phyloP scores from a whole-genome alignment of 257 asterid species.

The Capsicum chinense region DNA sequence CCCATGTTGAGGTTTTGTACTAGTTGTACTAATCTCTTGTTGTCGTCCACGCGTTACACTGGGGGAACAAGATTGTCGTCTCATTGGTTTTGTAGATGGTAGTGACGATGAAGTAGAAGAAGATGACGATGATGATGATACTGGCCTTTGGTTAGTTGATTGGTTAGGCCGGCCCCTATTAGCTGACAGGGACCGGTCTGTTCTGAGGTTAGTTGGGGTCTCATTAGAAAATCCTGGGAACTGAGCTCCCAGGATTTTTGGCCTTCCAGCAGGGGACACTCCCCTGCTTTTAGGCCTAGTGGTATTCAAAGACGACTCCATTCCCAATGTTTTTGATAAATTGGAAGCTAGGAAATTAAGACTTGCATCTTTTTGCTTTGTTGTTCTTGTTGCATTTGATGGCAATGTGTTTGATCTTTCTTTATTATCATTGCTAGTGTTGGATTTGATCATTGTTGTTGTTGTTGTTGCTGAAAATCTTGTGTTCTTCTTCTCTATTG shows the following conservation, averaged over 20 bases:
- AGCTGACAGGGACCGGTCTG: slow-evolving; percentile 55
- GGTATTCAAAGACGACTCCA: slow-evolving; percentile 34
- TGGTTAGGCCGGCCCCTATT: slow-evolving; percentile 48
- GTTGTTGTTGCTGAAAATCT: slow-evolving; percentile 33
- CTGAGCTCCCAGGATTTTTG: slow-evolving; percentile 31
- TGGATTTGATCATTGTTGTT: slow-evolving; percentile 36
- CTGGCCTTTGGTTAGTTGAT: slow-evolving; percentile 38
- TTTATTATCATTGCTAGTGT: background rate
- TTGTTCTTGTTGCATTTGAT: slow-evolving; percentile 23
- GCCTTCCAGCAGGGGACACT: slow-evolving; percentile 48
- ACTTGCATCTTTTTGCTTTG: slow-evolving; percentile 29
- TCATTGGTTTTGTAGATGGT: slow-evolving; percentile 16
- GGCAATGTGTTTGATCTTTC: slow-evolving; percentile 41
- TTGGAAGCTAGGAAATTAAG: slow-evolving; percentile 41
- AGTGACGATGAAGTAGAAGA: background rate
- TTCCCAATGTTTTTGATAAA: slow-evolving; percentile 44
- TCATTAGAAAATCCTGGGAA: slow-evolving; percentile 41
- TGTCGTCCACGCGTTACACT: slow-evolving; percentile 56
- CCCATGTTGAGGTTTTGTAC: slow-evolving; percentile 35
- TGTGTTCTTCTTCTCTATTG: slow-evolving; percentile 35
- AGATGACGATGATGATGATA: slow-evolving; percentile 1
- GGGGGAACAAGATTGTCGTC: slow-evolving; percentile 69
- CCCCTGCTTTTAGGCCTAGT: slow-evolving; percentile 49
- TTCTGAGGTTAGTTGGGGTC: slow-evolving; percentile 57
- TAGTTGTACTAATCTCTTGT: slow-evolving; percentile 34